These are phyloP conservation scores for Nidularia pulvinata DNA, from an alignment of 768 basidiomycete genomes.

Conservation along the genomic window DNA sequence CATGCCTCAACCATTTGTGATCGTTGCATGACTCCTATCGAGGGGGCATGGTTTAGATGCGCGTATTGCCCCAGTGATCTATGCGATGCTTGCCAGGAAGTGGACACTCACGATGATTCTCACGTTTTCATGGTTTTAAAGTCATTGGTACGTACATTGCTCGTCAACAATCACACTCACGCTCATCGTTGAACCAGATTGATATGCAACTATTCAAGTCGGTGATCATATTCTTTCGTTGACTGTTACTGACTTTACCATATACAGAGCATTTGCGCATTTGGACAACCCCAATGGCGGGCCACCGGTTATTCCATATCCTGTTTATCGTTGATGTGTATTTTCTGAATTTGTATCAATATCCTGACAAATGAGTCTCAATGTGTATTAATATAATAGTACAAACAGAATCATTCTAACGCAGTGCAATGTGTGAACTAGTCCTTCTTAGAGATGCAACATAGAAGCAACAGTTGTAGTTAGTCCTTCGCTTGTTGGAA, in stretches of 20 bases:
- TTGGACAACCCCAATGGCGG: constrained; percentile 52
- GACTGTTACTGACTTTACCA: constrained; percentile 2
- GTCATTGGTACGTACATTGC: constrained; percentile 51
- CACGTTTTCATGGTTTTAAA: constrained; percentile 93
- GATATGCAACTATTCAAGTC: constrained; percentile 78
- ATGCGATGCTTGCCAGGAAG: constrained; percentile 80
- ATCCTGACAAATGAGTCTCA: constrained; percentile 1
- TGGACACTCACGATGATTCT: constrained; percentile 80
- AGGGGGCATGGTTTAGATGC: constrained; percentile 92
- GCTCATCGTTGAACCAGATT: constrained; percentile 43
- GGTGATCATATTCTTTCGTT: constrained; percentile 12
- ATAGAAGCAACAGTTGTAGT: too few species aligned
- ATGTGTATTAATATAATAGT: constrained; percentile 4
- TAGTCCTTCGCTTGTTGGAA: too few species aligned
- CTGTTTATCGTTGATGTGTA: constrained; percentile 47
- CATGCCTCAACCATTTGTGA: constrained; percentile 83
- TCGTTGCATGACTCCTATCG: constrained; percentile 78
- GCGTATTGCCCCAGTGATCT: constrained; percentile 86
- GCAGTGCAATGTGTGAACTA: too few species aligned
- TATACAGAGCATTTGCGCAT: constrained; percentile 47
- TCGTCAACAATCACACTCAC: neutral
- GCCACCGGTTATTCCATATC: constrained; percentile 62
- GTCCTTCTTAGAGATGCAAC: too few species aligned
- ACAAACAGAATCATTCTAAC: too few species aligned
- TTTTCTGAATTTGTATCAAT: constrained; percentile 8